Evolutionary conservation across 2,329 filamentous ascomycete genomes (phyloP).

Genomic region (Dactylellina cionopaga): DNA sequence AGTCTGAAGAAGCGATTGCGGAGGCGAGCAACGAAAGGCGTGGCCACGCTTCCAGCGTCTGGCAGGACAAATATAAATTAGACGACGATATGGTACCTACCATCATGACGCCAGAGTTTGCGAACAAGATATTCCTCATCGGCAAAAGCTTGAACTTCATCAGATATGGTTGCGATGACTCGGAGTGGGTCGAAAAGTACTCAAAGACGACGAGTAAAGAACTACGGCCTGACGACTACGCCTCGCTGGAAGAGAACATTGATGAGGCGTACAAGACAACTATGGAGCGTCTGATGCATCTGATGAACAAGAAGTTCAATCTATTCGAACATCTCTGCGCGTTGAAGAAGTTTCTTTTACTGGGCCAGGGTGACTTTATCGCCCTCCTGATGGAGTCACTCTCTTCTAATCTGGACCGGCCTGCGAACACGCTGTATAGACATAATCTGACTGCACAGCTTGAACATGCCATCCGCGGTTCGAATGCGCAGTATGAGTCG

Average conservation of each 20-base stretch:
- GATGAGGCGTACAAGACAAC: constrained; percentile 98
- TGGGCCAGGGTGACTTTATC: constrained; percentile 97
- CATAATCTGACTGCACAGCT: constrained; percentile 97
- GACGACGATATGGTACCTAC: constrained; percentile 86
- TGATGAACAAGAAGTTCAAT: constrained; percentile 96
- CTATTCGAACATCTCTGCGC: constrained; percentile 91
- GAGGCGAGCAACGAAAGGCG: constrained; percentile 65
- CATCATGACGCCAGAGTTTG: constrained; percentile 92
- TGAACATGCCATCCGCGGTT: constrained; percentile 95
- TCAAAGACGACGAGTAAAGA: constrained; percentile 93
- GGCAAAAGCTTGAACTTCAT: constrained; percentile 99
- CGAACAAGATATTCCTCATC: constrained; percentile 95
- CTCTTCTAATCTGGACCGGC: constrained; percentile 88
- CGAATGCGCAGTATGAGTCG: constrained; percentile 94
- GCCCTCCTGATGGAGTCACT: constrained; percentile 96
- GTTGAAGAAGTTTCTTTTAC: constrained; percentile 90
- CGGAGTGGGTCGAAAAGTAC: constrained; percentile 93
- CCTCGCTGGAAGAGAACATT: constrained; percentile 89
- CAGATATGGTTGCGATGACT: constrained; percentile 91
- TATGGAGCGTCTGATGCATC: constrained; percentile 90
- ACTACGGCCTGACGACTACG: constrained; percentile 90
- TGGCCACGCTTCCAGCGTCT: constrained; percentile 83
- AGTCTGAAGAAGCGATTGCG: constrained; percentile 62
- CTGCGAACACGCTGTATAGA: constrained; percentile 94
- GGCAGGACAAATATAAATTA: constrained; percentile 96